phyloP scores from a whole-genome alignment of 169 alveolate genomes.

The Plasmodium ovale region DNA sequence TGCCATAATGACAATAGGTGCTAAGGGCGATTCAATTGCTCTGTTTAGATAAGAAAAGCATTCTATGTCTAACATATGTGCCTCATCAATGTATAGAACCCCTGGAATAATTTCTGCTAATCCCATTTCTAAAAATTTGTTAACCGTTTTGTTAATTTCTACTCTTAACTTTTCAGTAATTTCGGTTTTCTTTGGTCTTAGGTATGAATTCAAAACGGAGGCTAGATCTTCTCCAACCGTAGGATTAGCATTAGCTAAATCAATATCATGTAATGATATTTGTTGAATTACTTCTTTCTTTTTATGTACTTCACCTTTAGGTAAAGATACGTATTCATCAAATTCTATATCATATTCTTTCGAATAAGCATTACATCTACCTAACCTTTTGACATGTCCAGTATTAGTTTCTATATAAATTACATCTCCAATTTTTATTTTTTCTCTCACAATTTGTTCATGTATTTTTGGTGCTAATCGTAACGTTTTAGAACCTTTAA shows the following conservation, averaged over 20 bases:
- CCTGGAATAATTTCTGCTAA: constrained; percentile 99
- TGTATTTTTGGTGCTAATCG: constrained; percentile 98
- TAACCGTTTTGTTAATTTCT: constrained; percentile 99
- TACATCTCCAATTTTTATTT: constrained; percentile 97
- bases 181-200: constrained; percentile 99
- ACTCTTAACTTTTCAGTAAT: constrained; percentile 98
- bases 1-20: constrained; percentile 99
- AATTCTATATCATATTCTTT: constrained; percentile 99
- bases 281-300: constrained; percentile 99
- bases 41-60: constrained; percentile 98
- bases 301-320: constrained; percentile 99
- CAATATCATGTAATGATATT: constrained; percentile 99
- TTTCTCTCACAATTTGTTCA: constrained; percentile 97
- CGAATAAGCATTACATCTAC: constrained; percentile 98
- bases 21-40: constrained; percentile 97
- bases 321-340: constrained; percentile 99
- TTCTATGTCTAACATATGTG: constrained; percentile 99
- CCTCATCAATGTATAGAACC: constrained; percentile 99
- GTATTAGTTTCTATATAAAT: constrained; percentile 97
- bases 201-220: constrained; percentile 96
- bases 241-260: constrained; percentile 99
- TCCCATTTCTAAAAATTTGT: constrained; percentile 97
- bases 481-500: constrained; percentile 98
- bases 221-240: constrained; percentile 96
- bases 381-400: constrained; percentile 97